Evolutionary conservation across 1,139 yeast species (phyloP).

Genomic region (Suhomyces bolitotheri): DNA sequence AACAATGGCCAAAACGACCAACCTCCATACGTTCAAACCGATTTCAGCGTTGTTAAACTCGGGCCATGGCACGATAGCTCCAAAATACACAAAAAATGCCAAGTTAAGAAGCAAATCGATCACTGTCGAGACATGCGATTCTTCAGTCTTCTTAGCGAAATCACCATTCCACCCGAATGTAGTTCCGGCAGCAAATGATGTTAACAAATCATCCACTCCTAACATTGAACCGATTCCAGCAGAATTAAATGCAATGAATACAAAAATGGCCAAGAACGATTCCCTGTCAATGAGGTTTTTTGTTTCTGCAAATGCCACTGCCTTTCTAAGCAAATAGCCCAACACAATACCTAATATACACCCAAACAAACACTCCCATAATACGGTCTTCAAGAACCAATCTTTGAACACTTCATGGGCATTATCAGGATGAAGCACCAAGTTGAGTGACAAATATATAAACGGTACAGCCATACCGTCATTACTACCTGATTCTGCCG

Average conservation of each 20-base stretch:
- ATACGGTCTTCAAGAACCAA: slow-evolving; percentile 77
- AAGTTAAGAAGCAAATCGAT: slow-evolving; percentile 81
- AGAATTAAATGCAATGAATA: slow-evolving; percentile 80
- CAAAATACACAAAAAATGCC: slow-evolving; percentile 90
- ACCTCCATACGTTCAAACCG: slow-evolving; percentile 83
- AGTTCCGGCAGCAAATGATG: slow-evolving; percentile 94
- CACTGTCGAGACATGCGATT: slow-evolving; percentile 88
- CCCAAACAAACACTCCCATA: slow-evolving; percentile 90
- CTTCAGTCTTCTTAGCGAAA: slow-evolving; percentile 84
- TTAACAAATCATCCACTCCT: slow-evolving; percentile 90
- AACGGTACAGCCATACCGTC: slow-evolving; percentile 99
- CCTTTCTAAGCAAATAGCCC: slow-evolving; percentile 74
- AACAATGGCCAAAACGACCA: slow-evolving; percentile 77
- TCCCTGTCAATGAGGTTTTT: slow-evolving; percentile 84
- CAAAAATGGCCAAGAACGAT: slow-evolving; percentile 87
- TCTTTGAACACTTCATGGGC: slow-evolving; percentile 73
- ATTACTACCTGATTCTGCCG: slow-evolving; percentile 96
- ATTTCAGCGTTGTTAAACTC: slow-evolving; percentile 65
- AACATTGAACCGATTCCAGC: slow-evolving; percentile 93
- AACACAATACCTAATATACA: slow-evolving; percentile 71
- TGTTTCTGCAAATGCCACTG: slow-evolving; percentile 77
- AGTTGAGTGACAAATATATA: slow-evolving; percentile 69
- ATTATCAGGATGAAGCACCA: slow-evolving; percentile 67
- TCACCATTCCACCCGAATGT: slow-evolving; percentile 98
- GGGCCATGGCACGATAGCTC: slow-evolving; percentile 93